phyloP scores from a whole-genome alignment of 208 protist genomes.

The Trypanosomatidae sp. region DNA sequence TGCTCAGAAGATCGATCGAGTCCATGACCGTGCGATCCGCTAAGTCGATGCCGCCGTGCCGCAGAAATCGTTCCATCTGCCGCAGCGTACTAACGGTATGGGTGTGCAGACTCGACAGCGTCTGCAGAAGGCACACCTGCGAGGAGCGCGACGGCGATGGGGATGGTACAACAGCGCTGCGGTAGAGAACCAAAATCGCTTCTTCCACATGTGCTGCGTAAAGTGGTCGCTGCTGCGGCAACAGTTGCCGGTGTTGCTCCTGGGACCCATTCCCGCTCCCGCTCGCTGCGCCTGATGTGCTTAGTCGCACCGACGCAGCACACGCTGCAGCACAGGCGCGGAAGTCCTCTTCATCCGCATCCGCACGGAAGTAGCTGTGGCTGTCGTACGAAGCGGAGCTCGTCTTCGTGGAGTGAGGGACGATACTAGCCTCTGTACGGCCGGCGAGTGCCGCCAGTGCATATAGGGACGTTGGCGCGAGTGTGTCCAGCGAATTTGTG shows the following conservation, averaged over 20 bases:
- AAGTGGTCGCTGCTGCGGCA: constrained; percentile 2
- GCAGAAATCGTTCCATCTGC: constrained; percentile 8
- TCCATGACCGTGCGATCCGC: constrained; percentile 9
- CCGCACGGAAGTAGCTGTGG: neutral
- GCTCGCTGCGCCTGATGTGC: neutral
- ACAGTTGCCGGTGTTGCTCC: neutral
- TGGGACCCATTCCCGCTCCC: neutral
- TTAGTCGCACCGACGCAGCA: constrained; percentile 5
- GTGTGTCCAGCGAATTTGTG: neutral
- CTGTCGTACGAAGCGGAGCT: neutral
- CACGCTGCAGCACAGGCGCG: constrained; percentile 10
- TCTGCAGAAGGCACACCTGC: constrained; percentile 29
- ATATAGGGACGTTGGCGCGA: neutral
- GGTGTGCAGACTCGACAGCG: constrained; percentile 22
- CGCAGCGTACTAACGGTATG: constrained; percentile 23
- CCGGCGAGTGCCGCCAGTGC: constrained; percentile 5
- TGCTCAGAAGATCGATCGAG: constrained; percentile 6
- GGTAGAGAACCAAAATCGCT: constrained; percentile 18
- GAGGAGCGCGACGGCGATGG: constrained; percentile 25
- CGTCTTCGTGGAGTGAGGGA: neutral
- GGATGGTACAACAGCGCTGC: constrained; percentile 17
- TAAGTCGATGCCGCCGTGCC: neutral
- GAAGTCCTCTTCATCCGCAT: constrained; percentile 8
- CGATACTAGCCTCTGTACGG: neutral
- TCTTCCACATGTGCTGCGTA: constrained; percentile 13